Evolutionary conservation across 1,139 yeast species (phyloP), one percentile per base, ranked within the genome.

Genomic region (Candida sanyaensis): DNA sequence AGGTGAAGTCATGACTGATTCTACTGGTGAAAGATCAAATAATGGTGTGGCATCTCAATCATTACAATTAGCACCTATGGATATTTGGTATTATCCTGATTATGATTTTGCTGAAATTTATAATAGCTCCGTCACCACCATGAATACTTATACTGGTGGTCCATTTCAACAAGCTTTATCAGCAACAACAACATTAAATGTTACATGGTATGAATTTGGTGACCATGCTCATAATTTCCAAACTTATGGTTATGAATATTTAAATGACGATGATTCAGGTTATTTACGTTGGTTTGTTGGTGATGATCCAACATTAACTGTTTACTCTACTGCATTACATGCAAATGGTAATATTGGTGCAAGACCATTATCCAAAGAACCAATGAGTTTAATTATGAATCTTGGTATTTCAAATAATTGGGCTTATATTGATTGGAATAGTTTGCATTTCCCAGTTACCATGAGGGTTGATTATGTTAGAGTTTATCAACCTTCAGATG

Each of bases 281-380:
- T 90, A 89, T 64, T 73, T 86, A 54, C 80, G 85, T 45, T 91
- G 97, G 96, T 86, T 79, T 58, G 87, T 87, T 29, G 96, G 96
- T 27, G 79, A 79, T 39, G 73, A 74, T 21, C 84, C 89, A 3
- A 83, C 91, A 1, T 75, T 79, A 56, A 83, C 91, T 1, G 58
- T 88, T 39, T 73, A 77, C 49, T 78, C 89, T 0, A 72, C 72
- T 9, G 83, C 93, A 0, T 67, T 89, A 45, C 86, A 86, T 51
- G 93, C 95, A 13, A 86, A 87, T 63, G 96, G 97, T 52, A 90
- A 90, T 61, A 68, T 90, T 49, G 92, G 83, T 12, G 81, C 86
- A 83, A 80, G 97, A 62, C 67, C 77, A 50, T 78, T 90, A 41
- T 78, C 93, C n/a, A 84, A 86, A 63, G 97, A 90, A 63, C 96